phyloP scores from a whole-genome alignment of 2,329 filamentous ascomycete species.

The Thermothelomyces thermophilus region DNA sequence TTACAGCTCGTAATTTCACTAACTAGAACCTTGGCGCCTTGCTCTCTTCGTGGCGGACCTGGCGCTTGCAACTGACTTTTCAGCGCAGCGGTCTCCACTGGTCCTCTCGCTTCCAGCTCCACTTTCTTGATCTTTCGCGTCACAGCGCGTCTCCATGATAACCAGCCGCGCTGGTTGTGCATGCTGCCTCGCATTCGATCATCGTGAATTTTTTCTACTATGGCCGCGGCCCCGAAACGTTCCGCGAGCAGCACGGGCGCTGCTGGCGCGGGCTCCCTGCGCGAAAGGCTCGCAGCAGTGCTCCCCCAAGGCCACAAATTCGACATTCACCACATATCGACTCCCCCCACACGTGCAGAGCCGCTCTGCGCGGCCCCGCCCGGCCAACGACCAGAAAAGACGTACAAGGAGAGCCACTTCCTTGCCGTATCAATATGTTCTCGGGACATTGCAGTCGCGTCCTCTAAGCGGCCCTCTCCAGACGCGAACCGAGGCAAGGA shows the following conservation, averaged over 20 bases:
- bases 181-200: too few species aligned
- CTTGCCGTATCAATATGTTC: conserved; percentile 45
- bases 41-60: background rate
- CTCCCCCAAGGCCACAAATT: conserved; percentile 53
- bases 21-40: background rate
- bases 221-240: conserved; percentile 14
- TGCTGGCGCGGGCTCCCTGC: conserved; percentile 23
- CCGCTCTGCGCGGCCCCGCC: conserved; percentile 76
- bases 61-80: background rate
- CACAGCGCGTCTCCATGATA: background rate
- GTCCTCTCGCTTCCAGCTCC: background rate
- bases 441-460: background rate
- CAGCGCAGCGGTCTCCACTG: background rate
- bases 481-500: conserved; percentile 26
- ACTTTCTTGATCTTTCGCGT: background rate
- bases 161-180: too few species aligned
- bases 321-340: conserved; percentile 79
- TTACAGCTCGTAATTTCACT: background rate
- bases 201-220: conserved; percentile 6
- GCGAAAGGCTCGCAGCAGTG: conserved; percentile 39
- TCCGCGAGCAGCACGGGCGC: conserved; percentile 3
- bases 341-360: conserved; percentile 65
- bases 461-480: conserved; percentile 18
- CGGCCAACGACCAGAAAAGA: conserved; percentile 63
- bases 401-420: conserved; percentile 82